Conservation (phyloP, 768 basidiomycete genomes). For the Stropharia rugosoannulata region DNA sequence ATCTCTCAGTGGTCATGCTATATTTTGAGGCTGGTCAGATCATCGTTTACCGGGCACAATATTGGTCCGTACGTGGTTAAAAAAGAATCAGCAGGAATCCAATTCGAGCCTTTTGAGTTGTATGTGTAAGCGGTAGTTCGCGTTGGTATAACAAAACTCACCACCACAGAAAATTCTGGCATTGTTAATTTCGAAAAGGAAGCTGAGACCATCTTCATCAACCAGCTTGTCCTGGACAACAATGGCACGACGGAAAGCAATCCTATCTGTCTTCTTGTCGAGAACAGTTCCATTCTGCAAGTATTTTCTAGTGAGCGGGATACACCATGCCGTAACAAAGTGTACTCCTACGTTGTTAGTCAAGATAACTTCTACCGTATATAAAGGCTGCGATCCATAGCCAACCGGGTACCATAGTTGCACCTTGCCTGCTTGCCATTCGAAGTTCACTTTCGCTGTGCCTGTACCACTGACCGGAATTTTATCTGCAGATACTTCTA, state of each 20-base stretch:
- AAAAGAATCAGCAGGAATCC: conserved; percentile 95
- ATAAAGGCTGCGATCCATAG: conserved; percentile 81
- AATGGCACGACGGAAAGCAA: conserved; percentile 78
- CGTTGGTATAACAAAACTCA: conserved; percentile 17
- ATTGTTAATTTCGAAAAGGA: conserved; percentile 92
- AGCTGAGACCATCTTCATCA: conserved; percentile 77
- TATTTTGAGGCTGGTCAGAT: not conserved
- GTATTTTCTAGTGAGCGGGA: not conserved
- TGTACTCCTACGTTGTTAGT: conserved; percentile 45
- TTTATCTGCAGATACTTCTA: conserved; percentile 36
- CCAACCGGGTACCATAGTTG: conserved; percentile 87
- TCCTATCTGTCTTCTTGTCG: conserved; percentile 53
- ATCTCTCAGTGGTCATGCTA: conserved; percentile 52
- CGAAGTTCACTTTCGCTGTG: conserved; percentile 40
- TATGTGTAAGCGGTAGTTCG: conserved; percentile 79
- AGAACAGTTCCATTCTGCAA: conserved; percentile 48
- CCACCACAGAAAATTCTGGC: conserved; percentile 87
- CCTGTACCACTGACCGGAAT: conserved; percentile 33
- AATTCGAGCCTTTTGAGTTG: conserved; percentile 64
- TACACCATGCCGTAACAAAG: not conserved
- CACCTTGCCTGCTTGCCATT: conserved; percentile 53
- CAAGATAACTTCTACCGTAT: conserved; percentile 59
- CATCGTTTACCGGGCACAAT: not conserved
- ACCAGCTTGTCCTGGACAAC: conserved; percentile 80
- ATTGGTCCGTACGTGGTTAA: conserved; percentile 64